phyloP scores from a whole-genome alignment of 345 rosid genomes.

The Camelina sativa region DNA sequence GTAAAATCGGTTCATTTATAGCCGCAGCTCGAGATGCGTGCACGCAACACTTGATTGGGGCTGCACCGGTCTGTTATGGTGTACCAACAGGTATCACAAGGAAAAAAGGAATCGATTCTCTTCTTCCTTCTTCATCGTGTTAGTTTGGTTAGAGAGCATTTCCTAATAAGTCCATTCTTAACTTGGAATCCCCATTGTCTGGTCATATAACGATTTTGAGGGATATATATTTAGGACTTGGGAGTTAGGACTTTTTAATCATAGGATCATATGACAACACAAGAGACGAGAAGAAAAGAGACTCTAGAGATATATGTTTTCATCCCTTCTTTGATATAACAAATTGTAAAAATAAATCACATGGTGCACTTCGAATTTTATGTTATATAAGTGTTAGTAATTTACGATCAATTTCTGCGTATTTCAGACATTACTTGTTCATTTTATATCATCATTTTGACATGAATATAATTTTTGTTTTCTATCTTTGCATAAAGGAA shows the following conservation, averaged over 20 bases:
- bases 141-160: not conserved
- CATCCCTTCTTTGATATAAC: not conserved
- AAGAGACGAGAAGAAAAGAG: not conserved
- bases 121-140: slow-evolving; percentile 26
- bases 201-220: slow-evolving; percentile 6
- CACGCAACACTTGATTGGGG: slow-evolving; percentile 75
- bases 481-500: not conserved
- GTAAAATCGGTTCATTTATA: slow-evolving; percentile 76
- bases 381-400: slow-evolving; percentile 6
- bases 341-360: slow-evolving; percentile 23
- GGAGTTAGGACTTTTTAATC: not conserved
- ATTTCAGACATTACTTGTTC: not conserved
- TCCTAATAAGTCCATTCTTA: not conserved
- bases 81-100: slow-evolving; percentile 81
- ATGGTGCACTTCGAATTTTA: not conserved
- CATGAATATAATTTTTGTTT: not conserved
- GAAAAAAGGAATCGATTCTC: slow-evolving; percentile 48
- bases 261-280: not conserved
- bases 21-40: slow-evolving; percentile 78
- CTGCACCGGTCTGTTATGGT: slow-evolving; percentile 94
- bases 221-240: not conserved
- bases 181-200: not conserved
- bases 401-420: not conserved
- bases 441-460: not conserved
- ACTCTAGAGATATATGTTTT: not conserved